phyloP scores from a whole-genome alignment of 2,329 filamentous ascomycete species.

The Verticillium dahliae region DNA sequence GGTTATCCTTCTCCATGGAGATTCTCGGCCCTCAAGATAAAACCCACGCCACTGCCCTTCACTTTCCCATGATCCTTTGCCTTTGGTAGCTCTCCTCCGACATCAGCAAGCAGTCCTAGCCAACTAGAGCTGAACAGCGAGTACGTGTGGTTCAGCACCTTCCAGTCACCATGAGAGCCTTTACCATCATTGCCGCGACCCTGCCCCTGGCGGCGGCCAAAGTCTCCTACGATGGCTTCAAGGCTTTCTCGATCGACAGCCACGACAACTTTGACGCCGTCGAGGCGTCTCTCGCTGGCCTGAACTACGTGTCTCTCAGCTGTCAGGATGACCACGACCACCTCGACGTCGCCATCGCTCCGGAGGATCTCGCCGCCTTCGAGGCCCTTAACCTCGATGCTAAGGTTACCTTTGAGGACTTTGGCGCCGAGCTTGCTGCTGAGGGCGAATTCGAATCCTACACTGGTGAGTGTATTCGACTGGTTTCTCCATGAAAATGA shows the following conservation, averaged over 20 bases:
- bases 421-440: slow-evolving; percentile 28
- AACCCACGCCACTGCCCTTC: background rate
- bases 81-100: background rate
- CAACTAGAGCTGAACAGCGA: background rate
- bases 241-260: slow-evolving; percentile 33
- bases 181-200: slow-evolving; percentile 1
- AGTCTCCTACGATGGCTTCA: slow-evolving; percentile 36
- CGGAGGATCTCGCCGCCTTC: slow-evolving; percentile 24
- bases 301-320: slow-evolving; percentile 5
- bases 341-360: slow-evolving; percentile 31
- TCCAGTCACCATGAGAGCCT: slow-evolving; percentile 5
- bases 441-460: slow-evolving; percentile 21
- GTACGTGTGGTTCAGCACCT: background rate
- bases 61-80: background rate
- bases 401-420: slow-evolving; percentile 29
- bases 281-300: slow-evolving; percentile 17
- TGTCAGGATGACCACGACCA: slow-evolving; percentile 23
- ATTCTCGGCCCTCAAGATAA: background rate
- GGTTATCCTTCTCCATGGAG: background rate
- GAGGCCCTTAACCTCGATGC: slow-evolving; percentile 23
- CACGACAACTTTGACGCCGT: slow-evolving; percentile 23
- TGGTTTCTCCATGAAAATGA: background rate
- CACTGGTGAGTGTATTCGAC: slow-evolving; percentile 3
- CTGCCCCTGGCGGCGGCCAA: slow-evolving; percentile 3
- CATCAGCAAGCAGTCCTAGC: background rate